Conservation (phyloP, 2,329 filamentous ascomycete species). For the Cordyceps fumosorosea region DNA sequence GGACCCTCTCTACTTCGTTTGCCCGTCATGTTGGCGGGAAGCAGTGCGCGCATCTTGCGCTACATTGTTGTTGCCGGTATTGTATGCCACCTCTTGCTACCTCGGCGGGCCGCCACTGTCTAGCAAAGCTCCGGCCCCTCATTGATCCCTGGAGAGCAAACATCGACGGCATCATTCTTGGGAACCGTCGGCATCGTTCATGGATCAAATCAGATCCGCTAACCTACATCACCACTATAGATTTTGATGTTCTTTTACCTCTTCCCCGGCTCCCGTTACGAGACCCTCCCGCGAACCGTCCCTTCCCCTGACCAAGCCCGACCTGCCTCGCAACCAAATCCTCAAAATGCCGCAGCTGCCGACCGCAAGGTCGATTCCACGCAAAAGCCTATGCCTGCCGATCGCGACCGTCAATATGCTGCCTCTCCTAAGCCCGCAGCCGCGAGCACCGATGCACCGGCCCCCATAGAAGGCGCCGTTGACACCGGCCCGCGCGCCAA, state of each 20-base stretch:
- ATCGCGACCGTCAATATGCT: constrained; percentile 21
- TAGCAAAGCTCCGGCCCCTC: background rate
- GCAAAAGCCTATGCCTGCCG: constrained; percentile 21
- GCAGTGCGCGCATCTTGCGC: constrained; percentile 67
- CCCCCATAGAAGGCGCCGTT: constrained; percentile 37
- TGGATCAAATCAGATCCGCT: constrained; percentile 10
- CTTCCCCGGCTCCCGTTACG: constrained; percentile 55
- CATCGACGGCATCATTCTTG: background rate
- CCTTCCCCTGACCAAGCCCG: constrained; percentile 14
- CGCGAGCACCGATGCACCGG: constrained; percentile 48
- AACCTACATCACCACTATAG: constrained; percentile 27
- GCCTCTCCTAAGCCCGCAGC: constrained; percentile 45
- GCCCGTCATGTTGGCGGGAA: constrained; percentile 50
- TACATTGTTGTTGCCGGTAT: constrained; percentile 78
- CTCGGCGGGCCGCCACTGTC: constrained; percentile 9
- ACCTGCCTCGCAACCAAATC: constrained; percentile 16
- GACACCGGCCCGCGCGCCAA: constrained; percentile 75
- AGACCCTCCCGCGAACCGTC: constrained; percentile 23
- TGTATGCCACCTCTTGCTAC: constrained; percentile 46
- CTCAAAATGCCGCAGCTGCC: background rate
- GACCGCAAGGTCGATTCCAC: constrained; percentile 11
- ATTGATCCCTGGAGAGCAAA: background rate
- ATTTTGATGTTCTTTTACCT: constrained; percentile 73
- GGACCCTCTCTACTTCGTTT: background rate
- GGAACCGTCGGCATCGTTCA: background rate